Base-by-base conservation (phyloP, 805 yeast species). In the Myxozyma kluyveri region DNA sequence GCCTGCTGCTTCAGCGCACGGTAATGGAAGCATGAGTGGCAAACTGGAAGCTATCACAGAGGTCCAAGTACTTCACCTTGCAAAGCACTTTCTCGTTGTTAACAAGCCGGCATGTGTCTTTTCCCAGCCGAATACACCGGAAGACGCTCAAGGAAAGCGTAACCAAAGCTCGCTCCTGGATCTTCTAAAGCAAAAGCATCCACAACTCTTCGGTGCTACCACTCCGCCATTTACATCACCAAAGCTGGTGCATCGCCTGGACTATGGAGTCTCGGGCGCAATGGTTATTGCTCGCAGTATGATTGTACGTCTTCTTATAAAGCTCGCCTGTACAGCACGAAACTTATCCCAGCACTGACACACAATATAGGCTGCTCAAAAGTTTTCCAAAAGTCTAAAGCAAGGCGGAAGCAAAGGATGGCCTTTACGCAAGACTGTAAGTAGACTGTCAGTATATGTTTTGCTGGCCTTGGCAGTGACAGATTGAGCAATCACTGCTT, bases 181-280 rank as follows among this genome's bases (percentile, higher is more conserved):
- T 14, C 39, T 54, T 14, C 43, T 47, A 9, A 18, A 17, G 17
- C 39, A 47, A 12, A n/a, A 36, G 10, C 36, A 48, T 32, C 58
- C 54, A 6, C 43, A 45, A 12, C 24, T 52, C 4, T 55, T 29
- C 31, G 26, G 24, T 3, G 24, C 22, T 7, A 21, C 22, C 6
- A 26, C 23, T 19, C 29, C 39, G 5, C 59, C 59, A 37, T 52
- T 49, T 27, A 54, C 55, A n/a, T 21, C 31, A 29, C 60, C 60
- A 7, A 54, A 48, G 32, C 46, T 49, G 9, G 54, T 54, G 18
- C 60, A 56, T 33, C 37, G 60, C 29, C 46, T 56, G 7, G 60
- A 56, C 33, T 54, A 54, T 38, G 54, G 50, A 4, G 60, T 56
- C 9, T 42, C 58, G n/a, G 60, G 60, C 5, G 60, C 60, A 17